Evolutionary conservation across 306 rosid genomes (phyloP).

Genomic region (Pyrus pyrifolia): DNA sequence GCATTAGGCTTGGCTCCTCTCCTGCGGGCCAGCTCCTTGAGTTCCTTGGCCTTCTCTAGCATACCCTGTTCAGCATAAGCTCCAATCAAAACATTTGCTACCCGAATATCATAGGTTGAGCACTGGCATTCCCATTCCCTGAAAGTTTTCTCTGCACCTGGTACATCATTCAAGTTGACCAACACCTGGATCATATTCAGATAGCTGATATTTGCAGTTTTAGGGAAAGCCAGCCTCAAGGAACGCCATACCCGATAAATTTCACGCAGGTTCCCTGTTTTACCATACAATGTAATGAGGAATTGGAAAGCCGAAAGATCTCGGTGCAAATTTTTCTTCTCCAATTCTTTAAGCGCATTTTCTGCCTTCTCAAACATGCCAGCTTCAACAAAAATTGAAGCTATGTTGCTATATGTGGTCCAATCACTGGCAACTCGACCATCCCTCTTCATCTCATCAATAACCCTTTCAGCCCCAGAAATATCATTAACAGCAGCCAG

Average conservation of each 20-base stretch:
- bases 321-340: constrained; percentile 54
- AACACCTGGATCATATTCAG: constrained; percentile 73
- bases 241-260: constrained; percentile 89
- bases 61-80: constrained; percentile 50
- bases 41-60: constrained; percentile 66
- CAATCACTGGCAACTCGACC: constrained; percentile 71
- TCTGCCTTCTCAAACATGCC: constrained; percentile 66
- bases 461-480: constrained; percentile 73
- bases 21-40: constrained; percentile 54
- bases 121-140: constrained; percentile 67
- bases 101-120: constrained; percentile 67
- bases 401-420: constrained; percentile 85
- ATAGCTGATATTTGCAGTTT: constrained; percentile 79
- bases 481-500: constrained; percentile 70
- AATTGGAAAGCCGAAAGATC: constrained; percentile 72
- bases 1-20: constrained; percentile 75
- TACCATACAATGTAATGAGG: constrained; percentile 72
- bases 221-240: constrained; percentile 71
- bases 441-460: constrained; percentile 85
- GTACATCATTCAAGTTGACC: constrained; percentile 69
- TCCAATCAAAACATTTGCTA: constrained; percentile 65
- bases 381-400: constrained; percentile 68
- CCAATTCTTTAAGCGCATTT: constrained; percentile 71
- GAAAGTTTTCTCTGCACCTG: constrained; percentile 84
- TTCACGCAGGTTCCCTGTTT: constrained; percentile 53